phyloP scores from a whole-genome alignment of 495 filamentous ascomycete genomes.

The Aspergillus kassunensis region DNA sequence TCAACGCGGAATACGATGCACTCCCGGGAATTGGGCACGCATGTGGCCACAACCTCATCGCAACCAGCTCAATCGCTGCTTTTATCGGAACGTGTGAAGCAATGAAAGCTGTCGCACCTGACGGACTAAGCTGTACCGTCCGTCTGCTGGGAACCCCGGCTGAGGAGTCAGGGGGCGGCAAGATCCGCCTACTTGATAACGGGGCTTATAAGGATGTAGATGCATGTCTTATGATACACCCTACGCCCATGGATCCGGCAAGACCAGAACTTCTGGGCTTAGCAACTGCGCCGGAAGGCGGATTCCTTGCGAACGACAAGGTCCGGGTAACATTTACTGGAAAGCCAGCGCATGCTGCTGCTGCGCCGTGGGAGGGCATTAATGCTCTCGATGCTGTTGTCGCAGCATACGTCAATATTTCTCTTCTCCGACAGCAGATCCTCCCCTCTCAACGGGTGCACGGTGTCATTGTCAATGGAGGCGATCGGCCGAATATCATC shows the following conservation, averaged over 20 bases:
- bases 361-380: conserved; percentile 58
- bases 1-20: conserved; percentile 57
- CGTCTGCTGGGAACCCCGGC: conserved; percentile 44
- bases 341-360: conserved; percentile 52
- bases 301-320: conserved; percentile 53
- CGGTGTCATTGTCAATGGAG: conserved; percentile 43
- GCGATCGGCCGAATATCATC: conserved; percentile 49
- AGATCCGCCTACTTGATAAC: conserved; percentile 44
- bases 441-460: conserved; percentile 41
- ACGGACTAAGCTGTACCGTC: conserved; percentile 17
- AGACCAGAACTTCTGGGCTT: conserved; percentile 23
- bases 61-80: conserved; percentile 40
- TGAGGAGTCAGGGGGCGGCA: conserved; percentile 40
- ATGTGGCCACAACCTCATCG: conserved; percentile 47
- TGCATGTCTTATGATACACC: conserved; percentile 54
- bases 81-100: conserved; percentile 37
- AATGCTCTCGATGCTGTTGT: conserved; percentile 65
- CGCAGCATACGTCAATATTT: conserved; percentile 56
- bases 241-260: conserved; percentile 34
- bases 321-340: conserved; percentile 41
- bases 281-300: conserved; percentile 30
- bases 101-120: conserved; percentile 14
- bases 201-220: conserved; percentile 47
- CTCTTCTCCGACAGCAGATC: conserved; percentile 59
- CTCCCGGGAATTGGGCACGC: conserved; percentile 44